These are phyloP conservation scores for Platanthera zijinensis DNA, from an alignment of 106 monocot species.

Conservation along the genomic window DNA sequence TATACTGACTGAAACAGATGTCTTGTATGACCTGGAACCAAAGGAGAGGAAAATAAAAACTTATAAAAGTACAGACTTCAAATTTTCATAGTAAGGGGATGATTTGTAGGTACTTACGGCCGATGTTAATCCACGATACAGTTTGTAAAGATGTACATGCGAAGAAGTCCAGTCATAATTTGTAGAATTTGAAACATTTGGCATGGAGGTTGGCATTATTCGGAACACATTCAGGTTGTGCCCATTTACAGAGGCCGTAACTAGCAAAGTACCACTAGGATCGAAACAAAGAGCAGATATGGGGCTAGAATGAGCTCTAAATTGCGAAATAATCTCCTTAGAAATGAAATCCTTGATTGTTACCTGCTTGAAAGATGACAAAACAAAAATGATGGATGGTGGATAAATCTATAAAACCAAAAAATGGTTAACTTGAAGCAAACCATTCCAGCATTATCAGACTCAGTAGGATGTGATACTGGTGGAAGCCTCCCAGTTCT, in stretches of 20 bases:
- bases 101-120: conserved; percentile 46
- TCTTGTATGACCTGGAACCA: conserved; percentile 79
- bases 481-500: conserved; percentile 47
- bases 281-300: conserved; percentile 98
- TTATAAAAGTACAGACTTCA: not conserved
- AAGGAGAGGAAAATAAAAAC: not conserved
- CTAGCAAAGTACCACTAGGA: conserved; percentile 89
- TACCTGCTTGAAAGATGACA: conserved; percentile 40
- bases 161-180: conserved; percentile 81
- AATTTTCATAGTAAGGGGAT: not conserved
- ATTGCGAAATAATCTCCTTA: conserved; percentile 80
- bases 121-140: conserved; percentile 87
- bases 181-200: conserved; percentile 40
- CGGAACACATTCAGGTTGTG: conserved; percentile 94
- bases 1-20: conserved; percentile 80
- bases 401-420: not conserved
- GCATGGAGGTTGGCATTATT: conserved; percentile 55
- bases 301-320: conserved; percentile 89
- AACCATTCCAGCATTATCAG: conserved; percentile 96
- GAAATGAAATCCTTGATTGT: conserved; percentile 82
- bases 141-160: conserved; percentile 91
- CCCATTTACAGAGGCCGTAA: conserved; percentile 89
- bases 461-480: conserved; percentile 48
- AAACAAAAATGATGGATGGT: not conserved
- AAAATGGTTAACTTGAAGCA: conserved; percentile 8